Evolutionary conservation across 306 rosid species (phyloP), one percentile per base, ranked within the genome.

Genomic region (Elaeagnus macrophylla): DNA sequence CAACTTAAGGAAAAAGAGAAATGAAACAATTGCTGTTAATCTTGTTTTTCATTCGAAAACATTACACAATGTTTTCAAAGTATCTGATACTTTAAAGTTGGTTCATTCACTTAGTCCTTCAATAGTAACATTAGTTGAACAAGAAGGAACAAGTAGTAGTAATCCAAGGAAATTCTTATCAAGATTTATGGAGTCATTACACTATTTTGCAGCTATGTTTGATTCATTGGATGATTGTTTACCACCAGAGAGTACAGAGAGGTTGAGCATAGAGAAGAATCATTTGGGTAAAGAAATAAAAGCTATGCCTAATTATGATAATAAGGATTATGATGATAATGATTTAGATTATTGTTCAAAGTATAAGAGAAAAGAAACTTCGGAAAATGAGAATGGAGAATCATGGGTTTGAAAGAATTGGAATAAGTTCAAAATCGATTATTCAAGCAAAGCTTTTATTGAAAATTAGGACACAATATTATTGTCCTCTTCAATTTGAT

Each of bases 181-280:
- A 5, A 74, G 85, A 49, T 81, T 86, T 65, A 81, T 82, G 9
- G 95, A 86, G 55, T 69, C 91, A 1, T 43, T 86, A 59, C 83
- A 83, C 35, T 83, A 74, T 16, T 86, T 72, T 39, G 93, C 93
- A 35, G 95, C 95, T 36, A 80, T 86, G 86, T 86, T 83, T 57
- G 95, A 83, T 70, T 86, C 95, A 0, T 44, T 86, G 7, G 88
- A 83, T 13, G 95, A 86, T 70, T 78, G 95, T 10, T 60, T 87
- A 0, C 95, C 94, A 0, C 37, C 72, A 3, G 84, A 87, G 15
- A 87, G 95, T 32, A 12, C 63, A 0, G 94, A 81, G 63, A 74
- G 95, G 76, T 48, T 81, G 67, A 61, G 80, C 52, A 83, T 87
- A 14, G 95, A 87, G 78, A 87, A 73, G 81, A 81, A 81, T 51